phyloP scores from a whole-genome alignment of 805 yeast genomes.

The Huiozyma sinensis region DNA sequence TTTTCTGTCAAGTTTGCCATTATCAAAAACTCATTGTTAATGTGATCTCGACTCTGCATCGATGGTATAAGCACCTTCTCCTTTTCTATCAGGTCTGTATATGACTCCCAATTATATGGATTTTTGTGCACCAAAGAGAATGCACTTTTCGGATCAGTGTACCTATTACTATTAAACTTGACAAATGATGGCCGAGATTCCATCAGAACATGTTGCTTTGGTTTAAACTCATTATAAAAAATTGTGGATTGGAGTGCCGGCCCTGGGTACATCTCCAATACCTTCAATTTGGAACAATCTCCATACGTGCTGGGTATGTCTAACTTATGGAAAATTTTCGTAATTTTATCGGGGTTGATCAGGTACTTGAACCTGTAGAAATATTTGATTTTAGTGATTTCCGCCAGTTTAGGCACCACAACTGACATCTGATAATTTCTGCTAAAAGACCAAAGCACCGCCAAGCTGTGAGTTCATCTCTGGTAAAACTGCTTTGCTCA shows the following conservation, averaged over 20 bases:
- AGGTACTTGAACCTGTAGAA: constrained; percentile 18
- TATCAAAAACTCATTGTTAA: constrained; percentile 46
- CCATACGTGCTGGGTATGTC: constrained; percentile 29
- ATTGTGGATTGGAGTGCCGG: constrained; percentile 51
- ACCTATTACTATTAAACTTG: constrained; percentile 4
- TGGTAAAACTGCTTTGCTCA: too few relatives aligned
- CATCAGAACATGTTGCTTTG: constrained; percentile 52
- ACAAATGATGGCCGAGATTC: constrained; percentile 36
- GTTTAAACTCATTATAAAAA: constrained; percentile 49
- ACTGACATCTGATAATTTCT: too few relatives aligned
- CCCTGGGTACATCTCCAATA: constrained; percentile 53
- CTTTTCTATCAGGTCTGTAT: constrained; percentile 35
- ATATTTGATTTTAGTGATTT: constrained; percentile 10
- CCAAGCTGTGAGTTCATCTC: too few relatives aligned
- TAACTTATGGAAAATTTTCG: constrained; percentile 37
- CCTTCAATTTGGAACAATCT: constrained; percentile 32
- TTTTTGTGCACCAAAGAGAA: constrained; percentile 29
- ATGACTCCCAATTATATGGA: constrained; percentile 65
- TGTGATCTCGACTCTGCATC: constrained; percentile 27
- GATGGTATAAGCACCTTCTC: constrained; percentile 36
- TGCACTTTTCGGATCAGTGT: constrained; percentile 11
- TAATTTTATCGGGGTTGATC: constrained; percentile 15
- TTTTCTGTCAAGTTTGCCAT: constrained; percentile 46
- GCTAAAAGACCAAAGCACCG: too few relatives aligned
- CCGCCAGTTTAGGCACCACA: constrained; percentile 2